Evolutionary conservation across 2,329 filamentous ascomycete species (phyloP).

Genomic region (Falciphora oryzae): DNA sequence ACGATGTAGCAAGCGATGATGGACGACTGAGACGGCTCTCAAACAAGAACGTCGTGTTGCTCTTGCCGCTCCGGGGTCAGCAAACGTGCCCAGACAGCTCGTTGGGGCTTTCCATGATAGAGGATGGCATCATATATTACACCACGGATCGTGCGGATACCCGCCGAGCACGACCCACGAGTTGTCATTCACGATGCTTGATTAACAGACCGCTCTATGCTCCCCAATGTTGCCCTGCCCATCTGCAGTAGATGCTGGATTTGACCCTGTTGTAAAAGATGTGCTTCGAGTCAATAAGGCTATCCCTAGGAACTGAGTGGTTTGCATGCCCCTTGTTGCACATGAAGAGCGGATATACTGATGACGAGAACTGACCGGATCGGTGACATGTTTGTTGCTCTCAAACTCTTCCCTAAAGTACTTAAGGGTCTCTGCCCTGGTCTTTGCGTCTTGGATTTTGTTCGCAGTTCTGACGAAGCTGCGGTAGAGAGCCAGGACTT

Average conservation of each 20-base stretch:
- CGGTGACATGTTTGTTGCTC: constrained; percentile 49
- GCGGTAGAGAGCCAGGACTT: constrained; percentile 52
- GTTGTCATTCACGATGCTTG: constrained; percentile 30
- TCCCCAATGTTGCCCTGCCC: constrained; percentile 61
- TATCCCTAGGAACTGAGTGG: background rate
- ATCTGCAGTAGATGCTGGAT: constrained; percentile 59
- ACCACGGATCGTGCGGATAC: background rate
- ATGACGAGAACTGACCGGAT: constrained; percentile 39
- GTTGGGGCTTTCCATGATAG: background rate
- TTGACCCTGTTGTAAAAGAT: constrained; percentile 37
- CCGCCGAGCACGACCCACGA: background rate
- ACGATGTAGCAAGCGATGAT: background rate
- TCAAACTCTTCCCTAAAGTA: constrained; percentile 58
- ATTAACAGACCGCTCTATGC: constrained; percentile 52
- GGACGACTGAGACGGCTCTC: too few relatives aligned
- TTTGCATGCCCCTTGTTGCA: too few relatives aligned
- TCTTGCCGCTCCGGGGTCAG: background rate
- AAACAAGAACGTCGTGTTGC: background rate
- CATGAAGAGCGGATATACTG: background rate
- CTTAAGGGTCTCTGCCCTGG: constrained; percentile 48
- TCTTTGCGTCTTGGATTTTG: constrained; percentile 43
- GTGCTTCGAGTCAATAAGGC: background rate
- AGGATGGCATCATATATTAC: background rate
- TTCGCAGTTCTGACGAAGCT: constrained; percentile 49
- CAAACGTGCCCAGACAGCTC: too few relatives aligned